Base-by-base conservation (phyloP, 225 moss, liverwort and hornwort genomes). In the Physcomitrellopsis africana region DNA sequence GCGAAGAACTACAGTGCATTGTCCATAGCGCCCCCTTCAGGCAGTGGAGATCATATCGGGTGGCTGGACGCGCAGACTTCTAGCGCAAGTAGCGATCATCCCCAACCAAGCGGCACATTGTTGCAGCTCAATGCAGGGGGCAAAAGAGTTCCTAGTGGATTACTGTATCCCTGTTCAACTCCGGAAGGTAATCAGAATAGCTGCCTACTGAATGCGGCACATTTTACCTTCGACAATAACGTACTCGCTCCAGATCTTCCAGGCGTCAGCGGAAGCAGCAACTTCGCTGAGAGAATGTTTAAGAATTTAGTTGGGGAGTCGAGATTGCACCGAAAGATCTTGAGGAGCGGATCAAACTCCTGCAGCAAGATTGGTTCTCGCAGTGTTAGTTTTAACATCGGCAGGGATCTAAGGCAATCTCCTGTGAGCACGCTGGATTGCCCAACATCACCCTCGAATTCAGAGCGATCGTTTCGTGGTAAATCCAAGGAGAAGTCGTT, bases 301-400 rank as follows among this genome's bases (percentile, higher is more conserved):
- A 85, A 80, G 80, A 88, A 88, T 65, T 23, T 85, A 2, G 80
- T 82, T 68, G 82, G 85, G 27, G 81, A 84, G 61, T 82, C 87
- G 24, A 78, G 75, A 63, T 56, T 69, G 69, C 76, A 79, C 19
- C 63, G 63, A 65, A 60, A 56, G 22, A 65, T 8, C 43, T 62
- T 51, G 7, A 78, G 19, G 52, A 66, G 37, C 18, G 72, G 51
- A 15, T 11, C 12, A 46, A 37, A 44, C 22, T 16, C 54, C 66
- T 3, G 55, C 48, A 49, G 46, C 42, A 57, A 42, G 32, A 7
- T 37, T 37, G 32, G 7, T 37, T 37, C 32, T 37, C 32, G 32
- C 7, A 37, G 32, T 37, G 32, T 37, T 2, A 37, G 32, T 37
- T 37, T 37, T 37, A 19, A 64, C 16, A 45, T 13, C 8, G 22